Evolutionary conservation across 441 rosid species (phyloP).

Genomic region (Gossypium laxum): DNA sequence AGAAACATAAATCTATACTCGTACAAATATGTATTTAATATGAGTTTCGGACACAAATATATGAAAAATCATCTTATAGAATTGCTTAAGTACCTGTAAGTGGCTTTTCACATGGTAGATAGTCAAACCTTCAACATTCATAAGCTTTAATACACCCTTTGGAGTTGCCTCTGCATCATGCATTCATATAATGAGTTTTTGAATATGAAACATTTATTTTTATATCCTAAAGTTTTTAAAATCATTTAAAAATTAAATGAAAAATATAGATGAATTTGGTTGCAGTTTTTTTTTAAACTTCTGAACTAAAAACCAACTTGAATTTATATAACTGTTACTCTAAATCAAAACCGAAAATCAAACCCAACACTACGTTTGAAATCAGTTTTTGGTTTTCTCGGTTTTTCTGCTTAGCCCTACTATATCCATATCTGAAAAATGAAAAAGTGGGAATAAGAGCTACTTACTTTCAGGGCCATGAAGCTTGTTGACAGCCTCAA

Average conservation of each 20-base stretch:
- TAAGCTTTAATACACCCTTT: slow-evolving; percentile 71
- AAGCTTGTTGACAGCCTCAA: slow-evolving; percentile 62
- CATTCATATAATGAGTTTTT: slow-evolving; percentile 12
- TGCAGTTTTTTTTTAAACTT: not conserved
- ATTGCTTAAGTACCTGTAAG: slow-evolving; percentile 49
- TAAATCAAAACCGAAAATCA: not conserved
- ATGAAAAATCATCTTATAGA: slow-evolving; percentile 5
- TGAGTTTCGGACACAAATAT: not conserved
- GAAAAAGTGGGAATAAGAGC: not conserved
- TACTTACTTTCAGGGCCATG: slow-evolving; percentile 84
- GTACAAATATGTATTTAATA: not conserved
- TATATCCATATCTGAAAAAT: not conserved
- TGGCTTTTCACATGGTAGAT: slow-evolving; percentile 91
- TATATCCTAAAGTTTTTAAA: not conserved
- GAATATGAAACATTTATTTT: not conserved
- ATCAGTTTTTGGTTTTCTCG: not conserved
- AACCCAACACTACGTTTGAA: not conserved
- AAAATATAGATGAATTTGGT: too few species aligned
- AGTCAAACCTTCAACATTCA: slow-evolving; percentile 77
- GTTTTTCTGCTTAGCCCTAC: not conserved
- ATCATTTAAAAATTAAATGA: too few species aligned
- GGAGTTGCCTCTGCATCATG: slow-evolving; percentile 75
- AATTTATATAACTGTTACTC: not conserved
- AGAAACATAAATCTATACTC: not conserved
- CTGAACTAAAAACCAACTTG: not conserved